Evolutionary conservation across 2,329 filamentous ascomycete species (phyloP).

Genomic region (Monilinia aucupariae): DNA sequence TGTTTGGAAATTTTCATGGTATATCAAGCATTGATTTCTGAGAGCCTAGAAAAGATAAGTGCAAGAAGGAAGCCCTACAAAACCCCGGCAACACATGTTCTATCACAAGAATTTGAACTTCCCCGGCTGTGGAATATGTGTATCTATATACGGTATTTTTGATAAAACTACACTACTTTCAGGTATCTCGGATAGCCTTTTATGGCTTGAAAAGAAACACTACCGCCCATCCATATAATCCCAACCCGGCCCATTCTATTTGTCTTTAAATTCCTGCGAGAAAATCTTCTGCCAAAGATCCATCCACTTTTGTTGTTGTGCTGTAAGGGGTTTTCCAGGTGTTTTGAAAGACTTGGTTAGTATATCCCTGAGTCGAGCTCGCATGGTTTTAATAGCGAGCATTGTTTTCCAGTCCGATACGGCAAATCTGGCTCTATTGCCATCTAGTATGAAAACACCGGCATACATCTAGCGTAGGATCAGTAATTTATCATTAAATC

Average conservation of each 20-base stretch:
- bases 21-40: no score
- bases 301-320: constrained; percentile 68
- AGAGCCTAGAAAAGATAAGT: no score
- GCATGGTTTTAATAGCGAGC: constrained; percentile 79
- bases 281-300: constrained; percentile 70
- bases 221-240: neutral
- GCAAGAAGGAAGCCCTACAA: no score
- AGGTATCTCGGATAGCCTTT: constrained; percentile 1
- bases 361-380: constrained; percentile 68
- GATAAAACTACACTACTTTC: neutral
- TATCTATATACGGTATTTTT: neutral
- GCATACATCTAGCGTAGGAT: constrained; percentile 62
- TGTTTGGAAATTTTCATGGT: no score
- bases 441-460: constrained; percentile 80
- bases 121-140: neutral
- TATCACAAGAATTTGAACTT: neutral
- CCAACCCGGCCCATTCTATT: constrained; percentile 18
- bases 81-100: no score
- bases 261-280: constrained; percentile 37
- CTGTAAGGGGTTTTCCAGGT: constrained; percentile 56
- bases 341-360: constrained; percentile 65
- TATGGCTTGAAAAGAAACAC: neutral
- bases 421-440: constrained; percentile 78
- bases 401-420: constrained; percentile 85
- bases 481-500: constrained; percentile 20